Evolutionary conservation across 768 basidiomycete genomes (phyloP).

Genomic region (Pholiota conissans): DNA sequence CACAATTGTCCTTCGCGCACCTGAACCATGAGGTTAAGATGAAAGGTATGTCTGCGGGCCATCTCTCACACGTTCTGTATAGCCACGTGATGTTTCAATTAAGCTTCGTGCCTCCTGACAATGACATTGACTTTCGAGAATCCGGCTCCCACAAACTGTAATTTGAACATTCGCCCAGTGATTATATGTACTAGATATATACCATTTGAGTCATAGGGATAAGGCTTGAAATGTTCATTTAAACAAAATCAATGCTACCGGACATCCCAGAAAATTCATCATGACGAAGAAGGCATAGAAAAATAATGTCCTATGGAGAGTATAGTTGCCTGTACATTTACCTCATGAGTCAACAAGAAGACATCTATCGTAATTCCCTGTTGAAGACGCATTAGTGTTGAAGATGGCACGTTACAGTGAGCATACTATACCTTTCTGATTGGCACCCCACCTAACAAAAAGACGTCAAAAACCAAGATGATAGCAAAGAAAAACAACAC

Average conservation of each 20-base stretch:
- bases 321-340: not conserved
- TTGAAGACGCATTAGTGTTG: not conserved
- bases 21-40: not conserved
- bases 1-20: not conserved
- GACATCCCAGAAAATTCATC: too few relatives aligned
- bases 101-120: too few relatives aligned
- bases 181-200: too few relatives aligned
- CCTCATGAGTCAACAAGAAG: not conserved
- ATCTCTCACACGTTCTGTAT: too few relatives aligned
- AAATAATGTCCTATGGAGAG: too few relatives aligned
- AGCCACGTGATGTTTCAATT: not conserved
- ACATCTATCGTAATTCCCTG: constrained; percentile 40
- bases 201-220: too few relatives aligned
- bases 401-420: not conserved
- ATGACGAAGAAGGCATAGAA: too few relatives aligned
- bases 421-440: constrained; percentile 43
- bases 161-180: too few relatives aligned
- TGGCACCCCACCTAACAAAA: constrained; percentile 47
- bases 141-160: too few relatives aligned
- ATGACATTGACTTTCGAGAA: too few relatives aligned
- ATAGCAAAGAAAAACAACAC: constrained; percentile 3
- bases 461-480: not conserved
- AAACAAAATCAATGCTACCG: too few relatives aligned
- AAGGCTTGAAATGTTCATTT: too few relatives aligned
- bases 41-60: not conserved